phyloP scores from a whole-genome alignment of 1,139 yeast species.

The Geotrichum histeridarum region DNA sequence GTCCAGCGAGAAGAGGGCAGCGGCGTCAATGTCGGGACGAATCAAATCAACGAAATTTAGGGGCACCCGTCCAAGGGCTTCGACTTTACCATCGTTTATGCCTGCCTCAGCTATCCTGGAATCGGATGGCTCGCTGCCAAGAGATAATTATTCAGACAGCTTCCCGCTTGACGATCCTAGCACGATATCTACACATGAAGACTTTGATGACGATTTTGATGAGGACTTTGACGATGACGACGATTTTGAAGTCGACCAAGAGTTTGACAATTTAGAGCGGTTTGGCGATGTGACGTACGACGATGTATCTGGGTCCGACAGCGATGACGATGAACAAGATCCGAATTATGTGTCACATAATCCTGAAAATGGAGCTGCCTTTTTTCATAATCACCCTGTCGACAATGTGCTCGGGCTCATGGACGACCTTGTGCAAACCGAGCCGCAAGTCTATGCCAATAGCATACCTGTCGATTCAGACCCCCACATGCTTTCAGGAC shows the following conservation, averaged over 20 bases:
- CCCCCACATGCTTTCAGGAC: constrained; percentile 19
- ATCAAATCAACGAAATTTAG: constrained; percentile 6
- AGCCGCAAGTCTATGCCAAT: background rate
- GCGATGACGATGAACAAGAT: constrained; percentile 20
- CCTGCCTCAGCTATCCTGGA: background rate
- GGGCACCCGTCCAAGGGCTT: constrained; percentile 3
- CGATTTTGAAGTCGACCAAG: constrained; percentile 17
- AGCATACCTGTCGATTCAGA: constrained; percentile 4
- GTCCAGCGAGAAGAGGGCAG: background rate
- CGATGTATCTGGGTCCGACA: constrained; percentile 19
- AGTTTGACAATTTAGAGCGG: constrained; percentile 17
- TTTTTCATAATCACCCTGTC: constrained; percentile 1
- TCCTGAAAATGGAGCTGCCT: background rate
- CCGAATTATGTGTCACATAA: background rate
- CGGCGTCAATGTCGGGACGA: background rate
- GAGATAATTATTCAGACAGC: constrained; percentile 11
- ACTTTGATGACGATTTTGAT: constrained; percentile 16
- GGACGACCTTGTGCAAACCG: background rate
- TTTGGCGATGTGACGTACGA: constrained; percentile 21
- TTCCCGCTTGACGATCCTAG: constrained; percentile 12
- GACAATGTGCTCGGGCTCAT: background rate
- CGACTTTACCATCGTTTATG: constrained; percentile 3
- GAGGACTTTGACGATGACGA: constrained; percentile 23
- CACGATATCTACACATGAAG: constrained; percentile 16
- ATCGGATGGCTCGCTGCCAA: constrained; percentile 6